A percentile compares a stretch with the other conserved stretches of the same genome.
phyloP scores from a whole-genome alignment of 2,329 filamentous ascomycete species.

The Xylaria arbuscula region DNA sequence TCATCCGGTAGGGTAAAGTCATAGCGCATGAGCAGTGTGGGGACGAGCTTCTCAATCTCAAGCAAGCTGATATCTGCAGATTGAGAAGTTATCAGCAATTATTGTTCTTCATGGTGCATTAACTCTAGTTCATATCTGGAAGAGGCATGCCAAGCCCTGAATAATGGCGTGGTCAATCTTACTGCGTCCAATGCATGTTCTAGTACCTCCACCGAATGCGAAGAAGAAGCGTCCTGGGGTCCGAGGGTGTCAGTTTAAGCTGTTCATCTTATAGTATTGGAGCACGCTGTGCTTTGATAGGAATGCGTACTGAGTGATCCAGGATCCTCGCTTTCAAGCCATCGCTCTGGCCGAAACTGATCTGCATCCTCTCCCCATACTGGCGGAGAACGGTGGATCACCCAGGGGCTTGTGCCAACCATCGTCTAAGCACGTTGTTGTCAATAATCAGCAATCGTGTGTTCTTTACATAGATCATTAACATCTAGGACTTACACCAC shows the following conservation, averaged over 20 bases:
- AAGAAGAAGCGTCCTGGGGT: conserved; percentile 25
- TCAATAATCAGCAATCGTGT: not conserved
- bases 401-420: not conserved
- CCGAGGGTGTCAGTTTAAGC: not conserved
- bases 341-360: conserved; percentile 1
- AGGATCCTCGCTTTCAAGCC: not conserved
- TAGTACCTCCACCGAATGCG: conserved; percentile 25
- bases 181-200: conserved; percentile 29
- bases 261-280: not conserved
- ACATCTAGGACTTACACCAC: not conserved
- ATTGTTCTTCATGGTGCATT: not conserved
- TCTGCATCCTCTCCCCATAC: conserved; percentile 1
- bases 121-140: not conserved
- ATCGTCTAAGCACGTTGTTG: not conserved
- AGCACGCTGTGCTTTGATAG: not conserved
- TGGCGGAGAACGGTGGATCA: not conserved
- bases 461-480: not conserved
- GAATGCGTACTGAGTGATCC: not conserved
- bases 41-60: conserved; percentile 21
- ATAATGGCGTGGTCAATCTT: not conserved
- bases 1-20: conserved; percentile 20
- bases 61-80: conserved; percentile 24
- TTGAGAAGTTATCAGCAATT: not conserved
- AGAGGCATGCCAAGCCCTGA: not conserved
- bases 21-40: conserved; percentile 27